A percentile compares a stretch with the other conserved stretches of the same genome.
Evolutionary conservation across 768 basidiomycete species (phyloP).

Genomic region (Boletus subparvulus): DNA sequence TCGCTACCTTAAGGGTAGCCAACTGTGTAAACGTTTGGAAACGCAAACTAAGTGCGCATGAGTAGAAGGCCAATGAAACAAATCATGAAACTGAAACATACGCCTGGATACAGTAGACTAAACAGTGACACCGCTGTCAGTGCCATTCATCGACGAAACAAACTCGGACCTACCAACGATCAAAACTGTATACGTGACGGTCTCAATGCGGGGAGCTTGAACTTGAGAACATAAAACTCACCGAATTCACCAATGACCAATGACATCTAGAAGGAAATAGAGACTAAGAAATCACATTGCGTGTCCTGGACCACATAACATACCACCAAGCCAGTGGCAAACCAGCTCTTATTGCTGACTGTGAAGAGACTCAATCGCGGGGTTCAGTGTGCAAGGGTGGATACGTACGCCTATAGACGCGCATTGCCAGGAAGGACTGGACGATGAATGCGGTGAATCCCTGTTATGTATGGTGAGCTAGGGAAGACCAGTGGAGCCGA

Average conservation of each 20-base stretch:
- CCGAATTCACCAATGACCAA: slow-evolving; percentile 46
- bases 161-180: slow-evolving; percentile 33
- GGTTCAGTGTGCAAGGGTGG: background rate
- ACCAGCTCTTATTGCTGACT: slow-evolving; percentile 53
- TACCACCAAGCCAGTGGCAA: slow-evolving; percentile 40
- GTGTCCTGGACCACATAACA: background rate
- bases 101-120: slow-evolving; percentile 40
- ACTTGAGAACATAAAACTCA: slow-evolving; percentile 7
- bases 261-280: slow-evolving; percentile 12
- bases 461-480: slow-evolving; percentile 11
- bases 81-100: slow-evolving; percentile 25
- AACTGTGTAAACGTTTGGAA: slow-evolving; percentile 48
- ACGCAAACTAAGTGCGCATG: slow-evolving; percentile 36
- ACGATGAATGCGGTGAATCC: slow-evolving; percentile 55
- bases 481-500: background rate
- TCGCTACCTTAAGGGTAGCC: slow-evolving; percentile 42
- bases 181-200: slow-evolving; percentile 23
- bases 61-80: background rate
- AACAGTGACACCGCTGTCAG: slow-evolving; percentile 1
- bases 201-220: slow-evolving; percentile 7
- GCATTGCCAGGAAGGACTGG: slow-evolving; percentile 55
- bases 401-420: slow-evolving; percentile 50
- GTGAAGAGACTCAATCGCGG: slow-evolving; percentile 10
- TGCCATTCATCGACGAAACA: background rate
- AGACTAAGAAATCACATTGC: background rate